Evolutionary conservation across 2,329 filamentous ascomycete genomes (phyloP), one percentile per base, ranked within the genome.

Genomic region (Chaetomium strumarium): DNA sequence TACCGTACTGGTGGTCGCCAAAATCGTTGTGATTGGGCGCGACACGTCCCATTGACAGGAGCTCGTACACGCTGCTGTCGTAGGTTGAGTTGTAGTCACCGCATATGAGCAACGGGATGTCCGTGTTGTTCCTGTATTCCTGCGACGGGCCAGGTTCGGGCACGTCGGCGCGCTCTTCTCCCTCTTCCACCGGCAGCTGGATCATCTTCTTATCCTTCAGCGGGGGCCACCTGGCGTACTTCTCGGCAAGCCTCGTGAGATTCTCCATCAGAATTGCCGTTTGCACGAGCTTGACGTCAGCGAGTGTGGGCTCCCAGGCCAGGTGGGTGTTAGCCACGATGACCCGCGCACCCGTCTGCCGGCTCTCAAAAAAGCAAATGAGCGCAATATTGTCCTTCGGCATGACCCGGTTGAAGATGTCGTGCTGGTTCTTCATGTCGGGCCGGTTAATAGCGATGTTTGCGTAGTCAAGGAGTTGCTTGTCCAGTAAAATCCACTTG

Each of bases 371-470:
- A 74, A 97, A 95, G 51, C 87, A 84, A 44, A 96, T 82, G 44
- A 96, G 86, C 14, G 88, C 93, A 68, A 99, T 96, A 67, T 97
- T 92, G 75, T 99, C 93, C 72, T 93, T 90, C 56, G 92, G 91
- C 93, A 96, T 97, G 55, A 99, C 87, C 29, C 93, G 87, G 68
- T 99, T 99, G 78, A 96, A 97, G 52, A 97, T 92, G 64, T 99
- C 93, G 66, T 95, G 89, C 64, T 95, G 90, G 52, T 91, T 89
- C 73, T 97, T 97, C 83, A 96, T 96, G 67, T 97, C 93, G 2
- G 91, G 89, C 59, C 93, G 80, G 66, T 95, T 93, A 70, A 99
- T 96, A 59, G 92, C 92, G 52, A 90, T 88, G 54, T 89, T 86
- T 36, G 88, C 85, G 67, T 96, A 96, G 69, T 96, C 90, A 64